Base-by-base conservation (phyloP, 441 rosid species). In the Pelargonium exstipulatum region DNA sequence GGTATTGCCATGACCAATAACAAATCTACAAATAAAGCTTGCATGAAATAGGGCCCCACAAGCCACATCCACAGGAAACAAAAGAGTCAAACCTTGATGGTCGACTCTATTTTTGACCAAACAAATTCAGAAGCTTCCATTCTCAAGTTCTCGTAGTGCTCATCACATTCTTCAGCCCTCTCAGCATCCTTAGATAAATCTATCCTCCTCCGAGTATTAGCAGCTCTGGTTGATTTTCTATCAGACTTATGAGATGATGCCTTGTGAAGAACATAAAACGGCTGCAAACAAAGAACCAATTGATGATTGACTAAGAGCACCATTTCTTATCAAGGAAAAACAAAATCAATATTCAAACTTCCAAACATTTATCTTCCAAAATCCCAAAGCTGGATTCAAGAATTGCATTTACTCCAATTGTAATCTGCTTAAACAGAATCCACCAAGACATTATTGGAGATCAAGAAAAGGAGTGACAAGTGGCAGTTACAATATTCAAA, bases 41-140 rank as follows among this genome's bases (percentile, higher is more conserved):
- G 40, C 40, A 35, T 4, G 40, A 35, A 35, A 35, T 35, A 35
- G 40, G 40, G 40, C 8, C 8, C 8, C 40, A 20, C 22, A 20
- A 20, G 22, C 22, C 22, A 35, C 40, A 35, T 35, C 40, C 40
- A 51, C 20, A 14, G 8, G 8, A 35, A 35, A 35, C 40, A 46
- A n/a, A 14, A 24, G 10, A 17, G 13, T 10, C 79, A 9, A 61
- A 90, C 99, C 81, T 79, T 81, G 73, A 90, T 78, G 10, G 85
- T 73, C 18, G 80, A 81, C 69, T 89, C 90, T 7, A 90, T 87
- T 51, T 84, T 84, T 9, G 96, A 85, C 98, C 98, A 95, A 69
- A 90, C 90, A 67, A 80, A 66, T 43, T 85, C 81, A 77, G 85
- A 92, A 64, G 92, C 89, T 74, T 86, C 86, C 76, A 81, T 71